Base-by-base conservation (phyloP, 2,329 filamentous ascomycete genomes). In the Fusarium ambrosium region DNA sequence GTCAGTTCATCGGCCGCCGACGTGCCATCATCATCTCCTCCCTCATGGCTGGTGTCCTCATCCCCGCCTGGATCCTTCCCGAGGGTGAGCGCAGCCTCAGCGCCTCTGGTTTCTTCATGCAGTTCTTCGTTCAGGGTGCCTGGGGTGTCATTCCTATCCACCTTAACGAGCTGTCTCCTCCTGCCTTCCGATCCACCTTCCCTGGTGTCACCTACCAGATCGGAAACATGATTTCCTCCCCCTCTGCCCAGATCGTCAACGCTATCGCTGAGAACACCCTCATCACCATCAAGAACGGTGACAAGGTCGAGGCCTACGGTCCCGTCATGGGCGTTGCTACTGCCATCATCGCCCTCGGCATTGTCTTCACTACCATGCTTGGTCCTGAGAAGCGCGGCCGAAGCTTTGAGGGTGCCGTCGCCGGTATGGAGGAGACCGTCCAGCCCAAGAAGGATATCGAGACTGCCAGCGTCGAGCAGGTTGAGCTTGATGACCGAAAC, bases 181-280 rank as follows among this genome's bases (percentile, higher is more conserved):
- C 89, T 0, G 91, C 91, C 0, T 94, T 92, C 87, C 88, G 92
- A 36, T 92, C 92, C 0, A 91, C 89, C 2, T 93, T 94, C 80
- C 91, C 92, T 0, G 93, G 92, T 51, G 88, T 93, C 61, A 91
- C 91, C 0, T 94, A 94, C 82, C 93, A 95, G 84, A 83, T 94
- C 10, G 93, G 92, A 8, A 94, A 94, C 85, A 92, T 94, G 87
- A 91, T 93, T 62, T 92, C 91, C 2, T 92, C 91, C 0, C 92
- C 92, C 0, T 92, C 90, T 0, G 91, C 93, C 0, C 93, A 95
- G 81, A 95, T 95, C 58, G 92, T 95, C 79, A 94, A 95, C 70
- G 92, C 92, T 14, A 87, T 95, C 61, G 87, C 93, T 1, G 92
- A 95, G 78, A 88, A 84, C 53, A 87, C 87, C 37, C 87, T 87